Evolutionary conservation across 176 grass and related monocot species (phyloP).

Genomic region (Typha latifolia): DNA sequence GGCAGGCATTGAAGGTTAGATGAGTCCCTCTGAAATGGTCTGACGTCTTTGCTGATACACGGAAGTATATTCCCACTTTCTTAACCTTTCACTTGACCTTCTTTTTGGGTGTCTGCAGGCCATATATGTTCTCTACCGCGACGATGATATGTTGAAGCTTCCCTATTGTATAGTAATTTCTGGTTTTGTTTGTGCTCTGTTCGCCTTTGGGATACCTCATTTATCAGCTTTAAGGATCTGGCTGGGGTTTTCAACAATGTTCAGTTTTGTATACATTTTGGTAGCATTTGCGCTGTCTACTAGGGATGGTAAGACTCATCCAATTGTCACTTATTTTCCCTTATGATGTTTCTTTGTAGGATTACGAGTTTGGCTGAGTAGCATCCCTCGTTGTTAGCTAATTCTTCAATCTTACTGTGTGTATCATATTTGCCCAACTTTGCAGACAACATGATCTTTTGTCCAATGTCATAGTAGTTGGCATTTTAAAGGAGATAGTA

Average conservation of each 20-base stretch:
- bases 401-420: too few species aligned
- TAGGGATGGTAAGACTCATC: conserved; percentile 50
- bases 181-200: conserved; percentile 80
- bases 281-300: conserved; percentile 57
- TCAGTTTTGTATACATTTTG: conserved; percentile 78
- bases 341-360: not conserved
- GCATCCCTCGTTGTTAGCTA: too few species aligned
- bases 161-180: conserved; percentile 87
- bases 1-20: conserved; percentile 85
- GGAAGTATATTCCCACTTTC: not conserved
- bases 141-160: conserved; percentile 66
- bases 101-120: conserved; percentile 38
- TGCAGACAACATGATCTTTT: too few species aligned
- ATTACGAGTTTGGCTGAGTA: too few species aligned
- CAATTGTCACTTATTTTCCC: not conserved
- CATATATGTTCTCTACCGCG: conserved; percentile 65
- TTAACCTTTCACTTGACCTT: not conserved
- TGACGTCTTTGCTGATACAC: not conserved
- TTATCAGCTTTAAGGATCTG: conserved; percentile 84
- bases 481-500: too few species aligned
- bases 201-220: conserved; percentile 83
- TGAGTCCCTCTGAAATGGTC: not conserved
- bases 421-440: too few species aligned
- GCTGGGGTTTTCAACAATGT: conserved; percentile 86
- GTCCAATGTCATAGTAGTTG: too few species aligned